A percentile compares a stretch with the other conserved stretches of the same genome.
Conservation (phyloP, 2,329 filamentous ascomycete genomes). For the Paecilomyces fulvus region DNA sequence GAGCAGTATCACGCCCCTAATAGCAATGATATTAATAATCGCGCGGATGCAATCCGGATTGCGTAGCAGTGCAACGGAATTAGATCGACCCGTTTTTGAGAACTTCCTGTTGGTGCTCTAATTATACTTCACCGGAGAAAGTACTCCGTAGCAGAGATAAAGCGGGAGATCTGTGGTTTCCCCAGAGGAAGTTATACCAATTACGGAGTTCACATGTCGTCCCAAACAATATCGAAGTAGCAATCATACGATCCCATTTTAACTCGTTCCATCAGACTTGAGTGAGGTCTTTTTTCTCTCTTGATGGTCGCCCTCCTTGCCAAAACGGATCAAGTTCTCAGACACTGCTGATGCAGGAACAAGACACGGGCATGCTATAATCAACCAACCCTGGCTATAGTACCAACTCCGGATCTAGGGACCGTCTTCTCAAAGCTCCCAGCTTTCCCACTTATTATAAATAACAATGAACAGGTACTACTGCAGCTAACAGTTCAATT, state of each 20-base stretch:
- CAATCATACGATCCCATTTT: neutral
- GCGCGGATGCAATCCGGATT: neutral
- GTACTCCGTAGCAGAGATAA: neutral
- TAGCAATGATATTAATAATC: neutral
- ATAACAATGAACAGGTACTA: neutral
- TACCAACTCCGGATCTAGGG: neutral
- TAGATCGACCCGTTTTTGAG: conserved; percentile 1
- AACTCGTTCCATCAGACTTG: too few relatives aligned
- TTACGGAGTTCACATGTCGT: neutral
- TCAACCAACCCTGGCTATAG: neutral
- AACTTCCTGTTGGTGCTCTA: neutral
- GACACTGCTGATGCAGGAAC: conserved; percentile 1
- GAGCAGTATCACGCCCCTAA: neutral
- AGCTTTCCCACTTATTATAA: neutral
- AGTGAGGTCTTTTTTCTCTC: too few relatives aligned
- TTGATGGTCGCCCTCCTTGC: neutral
- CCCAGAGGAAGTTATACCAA: neutral
- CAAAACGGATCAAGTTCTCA: neutral
- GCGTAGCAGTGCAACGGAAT: neutral
- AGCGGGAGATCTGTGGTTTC: neutral
- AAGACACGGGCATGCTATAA: neutral
- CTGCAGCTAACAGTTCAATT: neutral
- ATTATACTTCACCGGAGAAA: neutral
- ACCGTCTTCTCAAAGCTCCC: neutral
- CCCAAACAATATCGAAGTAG: neutral